Evolutionary conservation across 139 green algal species (phyloP), one percentile per base, ranked within the genome.

Genomic region (Micractinium conductrix): DNA sequence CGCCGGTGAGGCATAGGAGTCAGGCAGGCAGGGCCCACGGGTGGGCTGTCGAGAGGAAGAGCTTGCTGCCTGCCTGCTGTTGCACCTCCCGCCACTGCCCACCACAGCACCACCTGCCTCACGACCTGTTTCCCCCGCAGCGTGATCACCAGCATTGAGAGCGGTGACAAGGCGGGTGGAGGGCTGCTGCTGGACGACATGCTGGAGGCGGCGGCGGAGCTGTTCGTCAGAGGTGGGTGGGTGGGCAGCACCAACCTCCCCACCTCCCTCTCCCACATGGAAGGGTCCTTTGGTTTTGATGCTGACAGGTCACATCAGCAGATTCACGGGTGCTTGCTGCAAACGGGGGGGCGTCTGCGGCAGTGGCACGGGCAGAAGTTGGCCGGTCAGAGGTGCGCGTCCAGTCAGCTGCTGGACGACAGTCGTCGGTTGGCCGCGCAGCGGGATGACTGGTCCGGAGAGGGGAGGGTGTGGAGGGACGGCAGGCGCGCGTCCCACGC

Each of bases 61-160:
- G n/a, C n/a, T n/a, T n/a, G n/a, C n/a, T n/a, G n/a, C n/a, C n/a
- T n/a, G n/a, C n/a, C n/a, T n/a, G n/a, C n/a, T n/a, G n/a, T n/a
- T n/a, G n/a, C n/a, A n/a, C n/a, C 21, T 28, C 19, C 17, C 21
- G 5, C 19, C 30, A 30, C 58, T 65, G 12, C 58, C 8, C 5
- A 28, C 16, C 58, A 9, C 30, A 19, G 17, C 22, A 67, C 22
- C 17, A 5, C 58, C n/a, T 71, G 63, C 33, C 40, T 67, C 19
- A 67, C 16, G 16, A 67, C 22, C 62, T 17, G 28, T 38, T 69
- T 37, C 33, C 26, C 10, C 14, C 72, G 76, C 76, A 82, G 76
- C 26, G 76, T 82, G 76, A 72, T 82, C 48, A 43, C 76, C 14
- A 55, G 38, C 38, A 53, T 82, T 35, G 76, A 82, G 58, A 58